Evolutionary conservation across 2,329 filamentous ascomycete species (phyloP), one percentile per base, ranked within the genome.

Genomic region (Xylogone sp.): DNA sequence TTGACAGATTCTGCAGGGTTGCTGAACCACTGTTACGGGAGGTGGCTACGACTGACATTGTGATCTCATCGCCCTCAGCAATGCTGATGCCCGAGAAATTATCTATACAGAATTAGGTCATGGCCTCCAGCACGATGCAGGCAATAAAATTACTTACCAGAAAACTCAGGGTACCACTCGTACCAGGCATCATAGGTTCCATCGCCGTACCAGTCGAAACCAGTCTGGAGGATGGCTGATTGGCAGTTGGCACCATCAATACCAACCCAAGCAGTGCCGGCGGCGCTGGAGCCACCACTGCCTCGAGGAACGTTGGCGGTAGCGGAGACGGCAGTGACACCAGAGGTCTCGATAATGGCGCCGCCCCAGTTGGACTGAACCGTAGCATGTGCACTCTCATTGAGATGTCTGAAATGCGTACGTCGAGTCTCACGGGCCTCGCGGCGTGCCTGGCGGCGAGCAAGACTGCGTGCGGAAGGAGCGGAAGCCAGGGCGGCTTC

Each of bases 181-280:
- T 80, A 83, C 79, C 81, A 84, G 18, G 79, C 77, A 51, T 78
- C 74, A 59, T 75, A 83, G 6, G 63, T 69, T n/a, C 69, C 66
- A n/a, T 72, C 60, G 42, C 76, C 66, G 48, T 73, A 75, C 62
- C 80, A 80, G 64, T 83, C 79, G 31, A 84, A 66, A 27, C 80
- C 81, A 1, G 78, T 77, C 62, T 83, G 79, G 4, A 83, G 67
- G 49, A 83, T 81, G 7, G 78, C 76, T 2, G 68, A 69, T 18
- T 62, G 62, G 64, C 78, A 83, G 4, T 77, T 80, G 58, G 82
- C 77, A 12, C 81, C 81, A 53, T 84, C 81, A 51, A 84, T 83
- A 21, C 81, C 81, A 8, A 84, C 79, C 81, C 79, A 83, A 10
- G 77, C 78, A 2, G 76, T 75, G 20, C 74, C 75, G 45, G 74